A percentile compares a stretch with the other conserved stretches of the same genome.
phyloP scores from a whole-genome alignment of 495 filamentous ascomycete species.

The Penicillium psychrofluorescens region DNA sequence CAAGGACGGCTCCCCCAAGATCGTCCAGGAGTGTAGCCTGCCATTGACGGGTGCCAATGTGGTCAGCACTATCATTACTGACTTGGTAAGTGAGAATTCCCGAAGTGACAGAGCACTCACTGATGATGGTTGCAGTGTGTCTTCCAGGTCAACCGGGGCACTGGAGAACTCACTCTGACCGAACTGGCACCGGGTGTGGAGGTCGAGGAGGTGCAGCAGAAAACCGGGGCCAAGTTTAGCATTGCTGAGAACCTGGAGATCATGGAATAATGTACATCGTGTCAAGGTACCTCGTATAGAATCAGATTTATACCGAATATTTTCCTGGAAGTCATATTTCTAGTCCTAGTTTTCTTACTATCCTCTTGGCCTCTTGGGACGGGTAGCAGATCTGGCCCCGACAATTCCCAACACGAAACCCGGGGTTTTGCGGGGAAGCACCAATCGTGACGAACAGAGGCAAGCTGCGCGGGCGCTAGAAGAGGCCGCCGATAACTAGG shows the following conservation, averaged over 20 bases:
- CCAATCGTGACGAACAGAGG: too few relatives aligned
- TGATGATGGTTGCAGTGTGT: constrained; percentile 45
- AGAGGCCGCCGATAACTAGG: constrained; percentile 3
- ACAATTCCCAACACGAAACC: background rate
- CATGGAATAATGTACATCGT: constrained; percentile 52
- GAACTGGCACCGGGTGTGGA: constrained; percentile 81
- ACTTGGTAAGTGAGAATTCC: constrained; percentile 53
- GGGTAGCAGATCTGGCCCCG: too few relatives aligned
- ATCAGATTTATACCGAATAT: too few relatives aligned
- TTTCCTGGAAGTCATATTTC: too few relatives aligned
- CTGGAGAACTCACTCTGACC: constrained; percentile 66
- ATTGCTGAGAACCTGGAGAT: constrained; percentile 64
- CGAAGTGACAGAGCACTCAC: background rate
- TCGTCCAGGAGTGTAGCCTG: constrained; percentile 77
- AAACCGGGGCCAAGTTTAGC: constrained; percentile 75
- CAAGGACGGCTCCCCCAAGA: constrained; percentile 83
- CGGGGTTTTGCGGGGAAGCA: constrained; percentile 6
- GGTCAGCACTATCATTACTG: constrained; percentile 87
- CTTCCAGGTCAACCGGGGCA: constrained; percentile 76
- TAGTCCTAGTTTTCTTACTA: too few relatives aligned
- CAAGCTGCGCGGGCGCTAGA: constrained; percentile 5
- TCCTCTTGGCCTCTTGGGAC: too few relatives aligned
- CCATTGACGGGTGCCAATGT: constrained; percentile 80
- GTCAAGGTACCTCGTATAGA: too few relatives aligned
- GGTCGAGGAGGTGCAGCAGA: constrained; percentile 75